These are phyloP conservation scores for Chenopodium album DNA, from an alignment of 148 eudicot genomes.

Conservation along the genomic window DNA sequence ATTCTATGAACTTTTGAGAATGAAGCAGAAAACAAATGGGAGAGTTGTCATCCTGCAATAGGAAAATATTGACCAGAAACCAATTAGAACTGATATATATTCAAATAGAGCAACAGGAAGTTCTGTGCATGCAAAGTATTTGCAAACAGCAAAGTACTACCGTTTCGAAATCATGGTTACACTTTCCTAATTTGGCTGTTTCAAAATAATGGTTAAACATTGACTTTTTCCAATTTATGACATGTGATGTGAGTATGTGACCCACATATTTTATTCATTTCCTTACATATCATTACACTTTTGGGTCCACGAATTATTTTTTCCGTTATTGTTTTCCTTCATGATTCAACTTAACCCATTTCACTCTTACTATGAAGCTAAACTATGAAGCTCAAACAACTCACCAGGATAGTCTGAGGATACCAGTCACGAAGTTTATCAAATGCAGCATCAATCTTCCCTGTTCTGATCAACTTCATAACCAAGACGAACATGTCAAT, in stretches of 20 bases:
- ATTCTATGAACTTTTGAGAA: constrained; percentile 88
- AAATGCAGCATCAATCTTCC: constrained; percentile 61
- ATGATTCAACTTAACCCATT: no score
- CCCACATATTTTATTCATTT: no score
- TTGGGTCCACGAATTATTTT: no score
- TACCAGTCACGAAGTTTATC: constrained; percentile 51
- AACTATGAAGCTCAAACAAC: constrained; percentile 3
- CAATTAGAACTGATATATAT: background rate
- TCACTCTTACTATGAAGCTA: background rate
- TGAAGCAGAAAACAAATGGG: constrained; percentile 82
- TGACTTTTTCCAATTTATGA: no score
- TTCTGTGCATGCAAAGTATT: background rate
- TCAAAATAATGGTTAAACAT: no score
- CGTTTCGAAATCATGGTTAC: no score
- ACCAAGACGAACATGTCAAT: constrained; percentile 23
- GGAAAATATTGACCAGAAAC: constrained; percentile 22
- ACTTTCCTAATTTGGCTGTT: no score
- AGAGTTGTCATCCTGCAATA: constrained; percentile 77
- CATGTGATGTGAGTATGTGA: no score
- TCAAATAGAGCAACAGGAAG: background rate
- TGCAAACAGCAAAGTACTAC: background rate
- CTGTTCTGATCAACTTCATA: constrained; percentile 57
- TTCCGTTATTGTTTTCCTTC: no score
- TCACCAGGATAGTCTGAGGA: constrained; percentile 69
- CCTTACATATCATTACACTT: no score